Conservation (phyloP, 805 yeast genomes). For the Cyberlindnera sargentensis region DNA sequence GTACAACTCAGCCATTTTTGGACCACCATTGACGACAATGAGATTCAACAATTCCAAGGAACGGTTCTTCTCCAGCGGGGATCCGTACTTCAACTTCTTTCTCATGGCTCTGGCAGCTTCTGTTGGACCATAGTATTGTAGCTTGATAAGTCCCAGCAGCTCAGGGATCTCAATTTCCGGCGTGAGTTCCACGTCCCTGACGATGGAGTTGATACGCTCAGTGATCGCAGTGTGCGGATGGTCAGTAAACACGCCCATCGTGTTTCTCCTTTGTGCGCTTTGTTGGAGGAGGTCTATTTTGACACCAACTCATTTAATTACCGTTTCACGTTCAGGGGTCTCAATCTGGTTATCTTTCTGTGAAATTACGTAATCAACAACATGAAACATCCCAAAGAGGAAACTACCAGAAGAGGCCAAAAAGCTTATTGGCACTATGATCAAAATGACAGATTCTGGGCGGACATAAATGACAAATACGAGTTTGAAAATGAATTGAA, state of each 20-base stretch:
- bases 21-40: conserved; percentile 50
- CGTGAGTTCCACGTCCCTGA: conserved; percentile 24
- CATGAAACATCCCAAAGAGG: no score
- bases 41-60: conserved; percentile 59
- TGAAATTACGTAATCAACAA: no score
- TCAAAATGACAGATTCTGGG: no score
- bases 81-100: conserved; percentile 85
- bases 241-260: conserved; percentile 49
- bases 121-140: conserved; percentile 33
- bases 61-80: conserved; percentile 51
- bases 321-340: no score
- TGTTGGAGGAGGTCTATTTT: no score
- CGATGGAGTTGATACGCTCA: conserved; percentile 49
- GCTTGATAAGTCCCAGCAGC: conserved; percentile 27
- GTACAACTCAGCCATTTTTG: conserved; percentile 35
- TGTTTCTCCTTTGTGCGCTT: no score
- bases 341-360: no score
- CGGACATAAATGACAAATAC: no score
- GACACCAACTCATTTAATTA: no score
- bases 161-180: conserved; percentile 30
- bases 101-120: conserved; percentile 92
- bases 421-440: no score
- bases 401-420: no score
- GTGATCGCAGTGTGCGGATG: conserved; percentile 70
- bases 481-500: no score